Percentiles rank a stretch among this genome's conserved stretches.
phyloP scores from a whole-genome alignment of 768 basidiomycete genomes.

The Agrocybe chaxingu region DNA sequence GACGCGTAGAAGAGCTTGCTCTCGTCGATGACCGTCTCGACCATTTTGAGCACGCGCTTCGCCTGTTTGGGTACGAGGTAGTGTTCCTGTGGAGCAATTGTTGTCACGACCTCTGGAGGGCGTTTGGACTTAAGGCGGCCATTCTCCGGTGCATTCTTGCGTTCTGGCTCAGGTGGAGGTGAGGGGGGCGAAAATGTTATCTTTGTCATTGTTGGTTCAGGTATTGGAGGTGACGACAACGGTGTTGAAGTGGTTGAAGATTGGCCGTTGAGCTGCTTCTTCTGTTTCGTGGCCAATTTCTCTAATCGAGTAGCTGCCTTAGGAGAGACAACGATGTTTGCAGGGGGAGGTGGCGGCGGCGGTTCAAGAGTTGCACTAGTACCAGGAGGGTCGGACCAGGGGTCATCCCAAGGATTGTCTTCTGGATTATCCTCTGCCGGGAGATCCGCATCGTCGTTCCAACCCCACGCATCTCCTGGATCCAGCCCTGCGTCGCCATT shows the following conservation, averaged over 20 bases:
- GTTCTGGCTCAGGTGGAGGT: conserved; percentile 7
- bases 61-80: conserved; percentile 60
- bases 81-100: conserved; percentile 41
- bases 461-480: conserved; percentile 71
- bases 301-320: conserved; percentile 59
- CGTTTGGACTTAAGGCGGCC: conserved; percentile 17
- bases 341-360: conserved; percentile 26
- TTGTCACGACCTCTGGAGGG: conserved; percentile 17
- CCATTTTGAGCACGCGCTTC: conserved; percentile 49
- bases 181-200: conserved; percentile 13
- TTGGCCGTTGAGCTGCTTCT: conserved; percentile 37
- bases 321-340: conserved; percentile 27
- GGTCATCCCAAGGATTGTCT: conserved; percentile 60
- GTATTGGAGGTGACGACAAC: conserved; percentile 17
- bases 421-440: conserved; percentile 31
- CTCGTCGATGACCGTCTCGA: conserved; percentile 65
- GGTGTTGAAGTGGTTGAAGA: conserved; percentile 17
- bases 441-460: conserved; percentile 55
- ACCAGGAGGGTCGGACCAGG: conserved; percentile 54
- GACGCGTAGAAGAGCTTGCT: conserved; percentile 61
- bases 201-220: conserved; percentile 1
- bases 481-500: conserved; percentile 33
- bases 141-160: conserved; percentile 1
- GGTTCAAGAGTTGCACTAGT: conserved; percentile 22
- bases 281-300: conserved; percentile 48